Conservation (phyloP, 768 basidiomycete species). For the Leccinum disarticulatum region DNA sequence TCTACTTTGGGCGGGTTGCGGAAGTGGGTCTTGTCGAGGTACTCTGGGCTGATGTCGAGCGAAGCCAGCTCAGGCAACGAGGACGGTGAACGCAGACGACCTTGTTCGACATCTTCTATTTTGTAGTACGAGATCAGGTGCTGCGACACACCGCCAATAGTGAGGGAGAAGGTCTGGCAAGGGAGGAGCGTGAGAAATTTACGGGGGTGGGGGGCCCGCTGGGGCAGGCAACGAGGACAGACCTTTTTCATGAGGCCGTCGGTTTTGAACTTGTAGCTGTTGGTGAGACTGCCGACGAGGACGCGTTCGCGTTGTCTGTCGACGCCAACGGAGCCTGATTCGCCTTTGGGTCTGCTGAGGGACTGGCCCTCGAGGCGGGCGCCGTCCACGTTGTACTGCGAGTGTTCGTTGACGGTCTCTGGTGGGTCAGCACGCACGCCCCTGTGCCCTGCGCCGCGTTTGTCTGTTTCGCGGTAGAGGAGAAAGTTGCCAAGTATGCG, state of each 20-base stretch:
- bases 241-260: conserved; percentile 99
- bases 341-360: conserved; percentile 65
- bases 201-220: background rate
- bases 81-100: conserved; percentile 85
- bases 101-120: conserved; percentile 85
- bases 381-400: conserved; percentile 36
- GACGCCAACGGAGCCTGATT: conserved; percentile 44
- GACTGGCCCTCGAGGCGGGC: conserved; percentile 40
- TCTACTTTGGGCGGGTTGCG: conserved; percentile 89
- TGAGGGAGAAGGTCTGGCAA: conserved; percentile 83
- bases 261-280: conserved; percentile 88
- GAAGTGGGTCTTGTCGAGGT: conserved; percentile 89
- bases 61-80: conserved; percentile 84
- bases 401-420: conserved; percentile 40
- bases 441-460: conserved; percentile 66
- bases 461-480: conserved; percentile 93
- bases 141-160: conserved; percentile 80
- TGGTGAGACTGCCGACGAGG: conserved; percentile 88
- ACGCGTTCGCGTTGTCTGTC: conserved; percentile 78
- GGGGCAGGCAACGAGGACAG: conserved; percentile 26
- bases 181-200: conserved; percentile 30
- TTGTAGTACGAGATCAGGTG: conserved; percentile 96
- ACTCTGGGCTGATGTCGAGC: conserved; percentile 83
- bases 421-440: conserved; percentile 44
- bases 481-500: conserved; percentile 94